Conservation (phyloP, 192 early-diverging fungal genomes). For the Backusella westeae region DNA sequence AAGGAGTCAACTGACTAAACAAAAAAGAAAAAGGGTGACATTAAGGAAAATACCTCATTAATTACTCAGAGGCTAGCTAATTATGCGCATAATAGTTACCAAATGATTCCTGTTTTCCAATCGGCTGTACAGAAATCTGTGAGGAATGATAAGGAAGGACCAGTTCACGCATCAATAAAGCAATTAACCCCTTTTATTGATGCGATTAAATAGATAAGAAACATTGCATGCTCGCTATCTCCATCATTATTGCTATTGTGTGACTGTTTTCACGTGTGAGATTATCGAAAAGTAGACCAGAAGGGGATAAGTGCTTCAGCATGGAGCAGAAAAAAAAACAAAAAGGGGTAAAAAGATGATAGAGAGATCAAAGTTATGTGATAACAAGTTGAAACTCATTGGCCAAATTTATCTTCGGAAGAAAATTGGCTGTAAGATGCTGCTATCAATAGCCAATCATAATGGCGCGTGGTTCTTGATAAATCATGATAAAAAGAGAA, state of each 20-base stretch:
- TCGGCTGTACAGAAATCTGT: neutral
- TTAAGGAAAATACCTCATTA: neutral
- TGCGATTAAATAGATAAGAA: neutral
- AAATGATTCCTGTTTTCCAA: neutral
- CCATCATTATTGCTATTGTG: neutral
- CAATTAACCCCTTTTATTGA: neutral
- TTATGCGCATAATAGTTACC: constrained; percentile 2
- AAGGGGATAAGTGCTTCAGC: neutral
- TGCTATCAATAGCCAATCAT: constrained; percentile 8
- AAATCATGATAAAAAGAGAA: constrained; percentile 2
- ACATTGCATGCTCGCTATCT: neutral
- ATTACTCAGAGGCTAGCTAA: neutral
- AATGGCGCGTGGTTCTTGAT: neutral
- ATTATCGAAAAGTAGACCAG: neutral
- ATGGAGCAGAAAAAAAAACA: neutral
- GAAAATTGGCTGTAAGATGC: neutral
- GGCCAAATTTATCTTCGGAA: constrained; percentile 1
- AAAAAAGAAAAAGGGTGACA: neutral
- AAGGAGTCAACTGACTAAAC: neutral
- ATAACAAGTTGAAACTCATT: constrained; percentile 5
- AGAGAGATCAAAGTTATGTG: neutral
- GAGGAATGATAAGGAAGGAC: neutral
- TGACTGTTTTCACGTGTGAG: neutral
- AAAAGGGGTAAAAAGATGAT: constrained; percentile 1
- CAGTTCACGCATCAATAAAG: neutral